Evolutionary conservation across 2,329 filamentous ascomycete genomes (phyloP), one percentile per base, ranked within the genome.

Genomic region (Colletotrichum sublineola): DNA sequence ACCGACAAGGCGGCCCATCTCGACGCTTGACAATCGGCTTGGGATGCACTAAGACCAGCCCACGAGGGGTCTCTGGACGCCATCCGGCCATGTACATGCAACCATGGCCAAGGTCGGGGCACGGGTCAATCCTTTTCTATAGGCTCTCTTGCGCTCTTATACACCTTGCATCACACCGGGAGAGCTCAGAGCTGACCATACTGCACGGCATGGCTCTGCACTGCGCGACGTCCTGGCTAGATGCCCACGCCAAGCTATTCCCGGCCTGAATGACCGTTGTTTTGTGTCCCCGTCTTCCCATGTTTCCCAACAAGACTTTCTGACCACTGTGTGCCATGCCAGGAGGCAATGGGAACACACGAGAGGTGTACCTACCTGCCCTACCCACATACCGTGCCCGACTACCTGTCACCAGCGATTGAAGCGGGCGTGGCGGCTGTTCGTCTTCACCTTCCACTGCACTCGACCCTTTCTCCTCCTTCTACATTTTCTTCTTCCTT

Each of bases 231-330:
- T 55, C 4, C 46, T 48, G 8, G 20, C 60, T 33, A 50, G 36
- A 36, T 38, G 52, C 53, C 53, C 66, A 69, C 53, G 58, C 67
- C 60, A 63, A 69, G 65, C 58, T 46, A 55, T 69, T 60, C 52
- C 65, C 60, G 67, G 38, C 46, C 69, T 33, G 33, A 44, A 46
- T 72, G 38, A 29, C 67, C 24, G 38, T 60, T 38, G 52, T 55
- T 63, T 60, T 53, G 69, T 58, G 58, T 69, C 69, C 52, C 52
- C 69, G 69, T 58, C 36, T 68, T 72, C 50, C 52, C 68, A 68
- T 55, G 58, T 60, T 63, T 18, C 57, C 68, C 52, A 71, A 68
- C 24, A 36, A 58, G 53, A 71, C 44, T 44, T 68, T 68, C 64
- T 46, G 65, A 60, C 44, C 53, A 63, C 40, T 38, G 42, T 58